A percentile compares a stretch with the other conserved stretches of the same genome.
Evolutionary conservation across 2,329 filamentous ascomycete species (phyloP).

Genomic region (Pseudocercospora fijiensis): DNA sequence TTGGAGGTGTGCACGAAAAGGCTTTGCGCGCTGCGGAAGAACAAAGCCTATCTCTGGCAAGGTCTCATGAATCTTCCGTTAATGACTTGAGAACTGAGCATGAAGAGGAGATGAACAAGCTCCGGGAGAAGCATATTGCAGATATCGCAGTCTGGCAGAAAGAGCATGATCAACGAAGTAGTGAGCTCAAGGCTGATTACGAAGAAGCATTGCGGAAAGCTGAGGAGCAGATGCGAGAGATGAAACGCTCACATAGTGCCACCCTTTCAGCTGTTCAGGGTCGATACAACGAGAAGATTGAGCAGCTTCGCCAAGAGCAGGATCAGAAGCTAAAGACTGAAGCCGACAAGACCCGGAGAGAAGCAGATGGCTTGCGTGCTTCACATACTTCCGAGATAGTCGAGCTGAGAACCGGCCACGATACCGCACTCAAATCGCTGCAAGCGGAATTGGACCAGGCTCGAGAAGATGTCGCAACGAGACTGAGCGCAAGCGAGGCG

Average conservation of each 20-base stretch:
- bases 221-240: background rate
- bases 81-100: slow-evolving; percentile 14
- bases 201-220: background rate
- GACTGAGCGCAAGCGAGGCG: background rate
- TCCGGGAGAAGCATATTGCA: slow-evolving; percentile 22
- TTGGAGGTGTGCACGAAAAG: slow-evolving; percentile 6
- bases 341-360: background rate
- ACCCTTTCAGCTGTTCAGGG: background rate
- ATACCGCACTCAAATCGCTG: background rate
- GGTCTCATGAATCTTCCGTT: slow-evolving; percentile 15
- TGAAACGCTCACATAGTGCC: background rate
- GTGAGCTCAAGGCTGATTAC: slow-evolving; percentile 2
- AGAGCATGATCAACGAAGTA: background rate
- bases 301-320: slow-evolving; percentile 4
- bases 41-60: slow-evolving; percentile 2
- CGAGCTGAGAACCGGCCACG: background rate
- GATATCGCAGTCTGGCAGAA: slow-evolving; percentile 12
- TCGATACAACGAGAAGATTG: background rate
- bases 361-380: background rate
- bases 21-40: slow-evolving; percentile 8
- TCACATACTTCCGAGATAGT: background rate
- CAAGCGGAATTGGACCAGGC: slow-evolving; percentile 6
- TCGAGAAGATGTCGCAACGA: background rate
- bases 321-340: background rate
- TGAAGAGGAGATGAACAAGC: slow-evolving; percentile 13